Percentiles rank a stretch among this genome's conserved stretches.
These are phyloP conservation scores for Coemansia sp. DNA, from an alignment of 192 early-diverging fungal species.

Conservation along the genomic window DNA sequence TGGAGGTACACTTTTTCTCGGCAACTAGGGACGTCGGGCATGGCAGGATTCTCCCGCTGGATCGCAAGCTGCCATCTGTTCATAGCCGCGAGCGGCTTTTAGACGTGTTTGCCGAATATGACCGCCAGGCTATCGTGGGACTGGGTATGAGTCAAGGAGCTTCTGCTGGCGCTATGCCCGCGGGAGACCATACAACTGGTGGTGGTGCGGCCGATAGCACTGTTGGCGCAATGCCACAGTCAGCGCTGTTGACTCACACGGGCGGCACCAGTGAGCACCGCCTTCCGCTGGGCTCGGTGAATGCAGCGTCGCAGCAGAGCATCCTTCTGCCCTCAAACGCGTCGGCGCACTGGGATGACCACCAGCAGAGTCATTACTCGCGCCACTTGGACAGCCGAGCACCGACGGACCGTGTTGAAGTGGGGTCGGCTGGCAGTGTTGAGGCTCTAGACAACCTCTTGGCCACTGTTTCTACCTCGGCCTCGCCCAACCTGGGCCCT, in stretches of 20 bases:
- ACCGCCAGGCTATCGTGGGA: slow-evolving; percentile 39
- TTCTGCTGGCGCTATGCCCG: neutral
- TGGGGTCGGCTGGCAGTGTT: slow-evolving; percentile 14
- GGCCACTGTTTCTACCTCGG: slow-evolving; percentile 29
- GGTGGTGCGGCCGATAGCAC: neutral
- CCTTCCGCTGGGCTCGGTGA: neutral
- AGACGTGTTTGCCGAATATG: slow-evolving; percentile 42
- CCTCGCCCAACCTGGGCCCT: slow-evolving; percentile 32
- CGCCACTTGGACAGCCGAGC: slow-evolving; percentile 8
- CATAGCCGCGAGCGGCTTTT: slow-evolving; percentile 26
- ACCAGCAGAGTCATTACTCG: neutral
- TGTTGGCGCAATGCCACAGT: neutral
- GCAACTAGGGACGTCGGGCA: slow-evolving; percentile 24
- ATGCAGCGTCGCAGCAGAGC: slow-evolving; percentile 12
- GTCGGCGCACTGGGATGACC: slow-evolving; percentile 30
- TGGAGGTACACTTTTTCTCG: slow-evolving; percentile 7
- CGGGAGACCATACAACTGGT: neutral
- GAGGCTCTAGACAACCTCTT: slow-evolving; percentile 18
- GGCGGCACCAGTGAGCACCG: slow-evolving; percentile 16
- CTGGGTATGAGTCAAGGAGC: neutral
- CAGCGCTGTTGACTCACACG: neutral
- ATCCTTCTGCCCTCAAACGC: slow-evolving; percentile 18
- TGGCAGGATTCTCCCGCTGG: slow-evolving; percentile 16
- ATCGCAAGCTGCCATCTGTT: slow-evolving; percentile 6
- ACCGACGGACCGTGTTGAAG: slow-evolving; percentile 10